Evolutionary conservation across 2,329 filamentous ascomycete genomes (phyloP).

Genomic region (Didymella exigua): DNA sequence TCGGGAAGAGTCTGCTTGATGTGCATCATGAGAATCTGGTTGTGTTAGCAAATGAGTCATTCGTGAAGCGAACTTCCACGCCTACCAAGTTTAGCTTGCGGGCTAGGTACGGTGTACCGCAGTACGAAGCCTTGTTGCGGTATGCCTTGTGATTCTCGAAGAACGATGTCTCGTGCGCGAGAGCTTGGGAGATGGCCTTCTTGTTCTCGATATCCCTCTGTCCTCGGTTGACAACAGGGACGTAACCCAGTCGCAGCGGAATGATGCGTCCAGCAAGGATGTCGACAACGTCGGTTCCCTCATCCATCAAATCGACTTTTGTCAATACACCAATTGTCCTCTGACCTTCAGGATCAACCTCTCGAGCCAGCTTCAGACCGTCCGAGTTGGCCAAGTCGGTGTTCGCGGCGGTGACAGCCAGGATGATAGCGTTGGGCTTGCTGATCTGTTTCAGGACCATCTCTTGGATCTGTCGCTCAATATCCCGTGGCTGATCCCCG

Average conservation of each 20-base stretch:
- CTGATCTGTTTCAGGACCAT: slow-evolving; percentile 99
- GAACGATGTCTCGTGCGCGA: slow-evolving; percentile 94
- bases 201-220: slow-evolving; percentile 99
- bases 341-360: slow-evolving; percentile 97
- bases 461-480: slow-evolving; percentile 93
- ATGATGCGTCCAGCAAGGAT: slow-evolving; percentile 98
- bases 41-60: slow-evolving; percentile 30
- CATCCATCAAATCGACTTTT: slow-evolving; percentile 99
- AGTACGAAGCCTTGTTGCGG: slow-evolving; percentile 97
- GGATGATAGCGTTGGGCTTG: slow-evolving; percentile 97
- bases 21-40: slow-evolving; percentile 97
- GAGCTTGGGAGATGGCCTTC: slow-evolving; percentile 86
- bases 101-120: slow-evolving; percentile 94
- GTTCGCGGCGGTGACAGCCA: slow-evolving; percentile 95
- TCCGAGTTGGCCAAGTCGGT: slow-evolving; percentile 99
- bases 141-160: slow-evolving; percentile 99
- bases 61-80: background rate
- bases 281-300: slow-evolving; percentile 96
- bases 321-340: slow-evolving; percentile 97
- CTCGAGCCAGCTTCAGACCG: slow-evolving; percentile 91
- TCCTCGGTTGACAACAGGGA: slow-evolving; percentile 96
- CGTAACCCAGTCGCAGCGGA: slow-evolving; percentile 89
- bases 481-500: slow-evolving; percentile 94
- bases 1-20: slow-evolving; percentile 99
- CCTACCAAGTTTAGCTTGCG: slow-evolving; percentile 87